phyloP scores from a whole-genome alignment of 2,329 filamentous ascomycete genomes.

The Epichloe gansuensis region DNA sequence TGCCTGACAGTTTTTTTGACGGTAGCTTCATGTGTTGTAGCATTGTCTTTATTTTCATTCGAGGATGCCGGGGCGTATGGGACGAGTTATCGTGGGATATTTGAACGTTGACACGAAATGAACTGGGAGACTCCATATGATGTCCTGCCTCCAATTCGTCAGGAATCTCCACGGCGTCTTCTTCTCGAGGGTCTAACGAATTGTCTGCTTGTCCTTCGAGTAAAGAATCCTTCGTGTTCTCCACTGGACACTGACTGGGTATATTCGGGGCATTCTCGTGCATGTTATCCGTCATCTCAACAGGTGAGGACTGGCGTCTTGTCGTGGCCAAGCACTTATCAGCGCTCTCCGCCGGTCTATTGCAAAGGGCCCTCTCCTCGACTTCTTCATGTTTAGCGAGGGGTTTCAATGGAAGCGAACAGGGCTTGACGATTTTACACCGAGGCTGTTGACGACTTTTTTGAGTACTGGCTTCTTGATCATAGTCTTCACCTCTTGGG shows the following conservation, averaged over 20 bases:
- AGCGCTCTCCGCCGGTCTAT: no score
- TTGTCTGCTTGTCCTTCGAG: not conserved
- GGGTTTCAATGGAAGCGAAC: not conserved
- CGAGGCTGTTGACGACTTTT: not conserved
- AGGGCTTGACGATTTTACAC: not conserved
- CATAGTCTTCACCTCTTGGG: constrained; percentile 13
- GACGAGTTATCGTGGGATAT: not conserved
- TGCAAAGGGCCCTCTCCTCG: not conserved
- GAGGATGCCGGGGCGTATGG: not conserved
- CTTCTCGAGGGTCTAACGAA: not conserved
- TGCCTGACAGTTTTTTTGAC: not conserved
- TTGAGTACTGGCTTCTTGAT: constrained; percentile 1
- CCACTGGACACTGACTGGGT: not conserved
- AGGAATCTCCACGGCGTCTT: not conserved
- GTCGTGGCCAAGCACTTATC: not conserved
- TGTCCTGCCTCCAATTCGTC: not conserved
- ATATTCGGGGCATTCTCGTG: not conserved
- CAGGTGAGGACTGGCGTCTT: not conserved
- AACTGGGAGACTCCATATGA: not conserved
- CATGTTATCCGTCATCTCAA: not conserved
- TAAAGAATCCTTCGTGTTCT: not conserved
- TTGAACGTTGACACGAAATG: not conserved
- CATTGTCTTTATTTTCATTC: not conserved
- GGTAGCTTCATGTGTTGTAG: not conserved
- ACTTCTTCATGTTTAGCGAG: not conserved